phyloP scores from a whole-genome alignment of 352 stramenopile genomes.

The Pythium rhizo-oryzae region DNA sequence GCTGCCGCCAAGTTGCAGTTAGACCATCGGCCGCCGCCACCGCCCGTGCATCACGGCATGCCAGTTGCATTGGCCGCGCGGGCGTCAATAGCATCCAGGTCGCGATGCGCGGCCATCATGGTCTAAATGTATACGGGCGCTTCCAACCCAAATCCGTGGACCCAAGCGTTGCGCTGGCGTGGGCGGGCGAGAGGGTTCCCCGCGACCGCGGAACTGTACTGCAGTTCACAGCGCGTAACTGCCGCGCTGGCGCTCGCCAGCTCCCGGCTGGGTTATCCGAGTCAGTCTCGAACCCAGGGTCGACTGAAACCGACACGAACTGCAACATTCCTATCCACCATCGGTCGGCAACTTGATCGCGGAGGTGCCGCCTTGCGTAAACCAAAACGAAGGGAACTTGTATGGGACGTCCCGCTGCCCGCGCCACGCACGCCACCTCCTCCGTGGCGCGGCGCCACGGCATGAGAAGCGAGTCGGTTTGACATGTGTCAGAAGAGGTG shows the following conservation, averaged over 20 bases:
- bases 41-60: background rate
- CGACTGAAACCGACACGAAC: background rate
- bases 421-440: background rate
- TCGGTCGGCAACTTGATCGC: background rate
- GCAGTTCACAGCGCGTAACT: slow-evolving; percentile 1
- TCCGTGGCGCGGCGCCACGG: background rate
- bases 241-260: background rate
- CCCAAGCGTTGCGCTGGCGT: background rate
- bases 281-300: background rate
- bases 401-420: background rate
- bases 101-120: too few species aligned
- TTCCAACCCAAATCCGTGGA: too few species aligned
- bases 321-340: background rate
- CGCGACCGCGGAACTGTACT: slow-evolving; percentile 3
- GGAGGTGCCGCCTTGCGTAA: background rate
- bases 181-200: background rate
- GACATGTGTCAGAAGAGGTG: slow-evolving; percentile 15
- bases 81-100: too few species aligned
- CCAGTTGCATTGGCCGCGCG: background rate
- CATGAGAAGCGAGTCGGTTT: slow-evolving; percentile 29
- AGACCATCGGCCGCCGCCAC: background rate
- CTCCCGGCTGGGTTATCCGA: background rate
- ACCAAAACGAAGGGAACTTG: background rate
- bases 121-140: too few species aligned
- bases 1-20: slow-evolving; percentile 13